Conservation (phyloP, 2,329 filamentous ascomycete species). For the Venturia asperata region DNA sequence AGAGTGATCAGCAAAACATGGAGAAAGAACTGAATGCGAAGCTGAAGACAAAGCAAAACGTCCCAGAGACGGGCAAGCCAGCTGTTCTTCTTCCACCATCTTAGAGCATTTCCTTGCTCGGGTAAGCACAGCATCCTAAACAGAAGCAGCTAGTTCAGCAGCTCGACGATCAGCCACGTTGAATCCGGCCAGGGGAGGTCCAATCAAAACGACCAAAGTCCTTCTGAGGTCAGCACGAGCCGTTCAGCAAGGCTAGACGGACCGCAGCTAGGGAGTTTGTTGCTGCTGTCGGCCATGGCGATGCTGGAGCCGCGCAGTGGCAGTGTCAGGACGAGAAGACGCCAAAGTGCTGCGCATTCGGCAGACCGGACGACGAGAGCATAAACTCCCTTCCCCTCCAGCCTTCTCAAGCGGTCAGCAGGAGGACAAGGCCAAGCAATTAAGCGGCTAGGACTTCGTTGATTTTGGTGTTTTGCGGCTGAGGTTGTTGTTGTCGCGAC, state of each 20-base stretch:
- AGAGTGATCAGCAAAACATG: background rate
- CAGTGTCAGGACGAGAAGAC: background rate
- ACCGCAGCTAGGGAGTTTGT: background rate
- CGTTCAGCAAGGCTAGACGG: background rate
- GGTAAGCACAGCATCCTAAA: background rate
- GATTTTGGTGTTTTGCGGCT: constrained; percentile 1
- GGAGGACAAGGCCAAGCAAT: background rate
- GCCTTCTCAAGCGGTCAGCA: background rate
- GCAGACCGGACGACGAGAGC: too few relatives aligned
- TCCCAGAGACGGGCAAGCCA: background rate
- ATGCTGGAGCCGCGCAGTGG: background rate
- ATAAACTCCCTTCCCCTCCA: too few relatives aligned
- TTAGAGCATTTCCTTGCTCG: background rate
- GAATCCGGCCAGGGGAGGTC: background rate
- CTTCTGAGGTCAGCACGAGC: background rate
- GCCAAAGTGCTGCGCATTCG: too few relatives aligned
- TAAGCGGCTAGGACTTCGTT: background rate
- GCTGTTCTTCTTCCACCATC: background rate
- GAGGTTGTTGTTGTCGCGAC: background rate
- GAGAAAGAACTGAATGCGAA: background rate
- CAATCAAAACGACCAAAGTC: background rate
- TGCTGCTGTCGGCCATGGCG: background rate
- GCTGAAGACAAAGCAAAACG: background rate
- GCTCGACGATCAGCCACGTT: background rate
- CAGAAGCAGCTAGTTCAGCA: background rate